Percentiles rank a stretch among this genome's conserved stretches.
These are phyloP conservation scores for Colletotrichum sojae DNA, from an alignment of 2,329 filamentous ascomycete species.

Conservation along the genomic window DNA sequence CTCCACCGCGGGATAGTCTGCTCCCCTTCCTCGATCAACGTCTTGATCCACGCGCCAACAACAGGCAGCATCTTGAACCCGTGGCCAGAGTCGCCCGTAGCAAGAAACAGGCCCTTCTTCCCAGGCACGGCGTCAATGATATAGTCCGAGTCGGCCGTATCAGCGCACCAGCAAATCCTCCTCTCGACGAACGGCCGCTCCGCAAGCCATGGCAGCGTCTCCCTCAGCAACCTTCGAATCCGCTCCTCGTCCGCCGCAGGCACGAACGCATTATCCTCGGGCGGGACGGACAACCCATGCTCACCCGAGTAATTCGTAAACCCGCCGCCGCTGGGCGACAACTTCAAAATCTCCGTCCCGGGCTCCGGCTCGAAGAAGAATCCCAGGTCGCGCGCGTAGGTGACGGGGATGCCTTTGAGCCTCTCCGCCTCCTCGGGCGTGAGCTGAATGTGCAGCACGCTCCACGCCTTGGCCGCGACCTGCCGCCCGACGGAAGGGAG, in stretches of 20 bases:
- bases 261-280: slow-evolving; percentile 61
- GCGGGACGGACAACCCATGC: slow-evolving; percentile 56
- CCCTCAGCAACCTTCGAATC: slow-evolving; percentile 62
- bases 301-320: slow-evolving; percentile 60
- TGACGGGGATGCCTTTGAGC: slow-evolving; percentile 71
- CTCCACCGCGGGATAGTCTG: slow-evolving; percentile 63
- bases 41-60: slow-evolving; percentile 64
- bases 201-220: slow-evolving; percentile 67
- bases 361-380: slow-evolving; percentile 77
- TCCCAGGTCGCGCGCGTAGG: slow-evolving; percentile 72
- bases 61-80: slow-evolving; percentile 75
- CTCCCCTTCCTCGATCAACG: slow-evolving; percentile 58
- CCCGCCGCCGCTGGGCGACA: slow-evolving; percentile 72
- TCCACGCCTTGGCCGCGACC: slow-evolving; percentile 70
- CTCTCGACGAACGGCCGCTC: slow-evolving; percentile 68
- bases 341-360: slow-evolving; percentile 69
- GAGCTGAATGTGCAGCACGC: slow-evolving; percentile 71
- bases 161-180: slow-evolving; percentile 74
- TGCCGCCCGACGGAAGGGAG: slow-evolving; percentile 63
- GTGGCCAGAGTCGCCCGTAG: slow-evolving; percentile 73
- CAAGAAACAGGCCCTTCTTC: slow-evolving; percentile 62
- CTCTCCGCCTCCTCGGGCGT: slow-evolving; percentile 65
- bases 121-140: slow-evolving; percentile 71
- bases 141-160: slow-evolving; percentile 72
- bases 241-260: slow-evolving; percentile 66